Evolutionary conservation across 176 grass and related monocot species (phyloP), one percentile per base, ranked within the genome.

Genomic region (Aechmea fasciata): DNA sequence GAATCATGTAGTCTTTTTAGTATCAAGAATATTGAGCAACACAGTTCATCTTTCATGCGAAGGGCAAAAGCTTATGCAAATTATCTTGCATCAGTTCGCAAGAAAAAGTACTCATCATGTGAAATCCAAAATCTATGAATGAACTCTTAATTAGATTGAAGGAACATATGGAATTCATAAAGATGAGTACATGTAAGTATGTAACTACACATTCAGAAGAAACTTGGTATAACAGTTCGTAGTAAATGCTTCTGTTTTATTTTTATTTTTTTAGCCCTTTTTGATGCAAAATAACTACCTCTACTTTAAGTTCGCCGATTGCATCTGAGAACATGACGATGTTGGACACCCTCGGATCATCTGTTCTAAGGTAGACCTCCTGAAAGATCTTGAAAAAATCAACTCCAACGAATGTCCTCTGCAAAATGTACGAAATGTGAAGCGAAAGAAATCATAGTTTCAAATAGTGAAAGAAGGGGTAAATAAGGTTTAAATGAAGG

Each of bases 361-460:
- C 79, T 80, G 79, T 90, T 78, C 89, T 80, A 64, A 92, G 88
- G 78, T 92, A 89, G 61, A 96, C 86, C 80, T 92, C 93, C 78
- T 92, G 93, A 85, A 92, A 92, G 66, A 96, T 91, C 61, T 75
- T 85, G 80, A 96, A 96, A 48, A 83, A 73, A 57, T 96, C 93
- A 41, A 96, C 93, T 64, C 88, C 93, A 64, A 96, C 93, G 51
- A 96, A 96, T 65, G 84, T 96, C 76, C 93, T 90, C 93, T 96
- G 87, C 52, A 85, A 12, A 69, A 9, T 29, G 69, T 74, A 49
- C 73, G n/a, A 72, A 52, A 68, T 19, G 54, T 67, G 12, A 80
- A 59, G 64, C 19, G 25, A 25, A 66, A 66, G 17, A 28, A 75
- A 67, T 19, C 12, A 51, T 11, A 66, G 49, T 50, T 20, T 41